Evolutionary conservation across 371 early-diverging fungal species (phyloP), one percentile per base, ranked within the genome.

Genomic region (Mucor saturninus): DNA sequence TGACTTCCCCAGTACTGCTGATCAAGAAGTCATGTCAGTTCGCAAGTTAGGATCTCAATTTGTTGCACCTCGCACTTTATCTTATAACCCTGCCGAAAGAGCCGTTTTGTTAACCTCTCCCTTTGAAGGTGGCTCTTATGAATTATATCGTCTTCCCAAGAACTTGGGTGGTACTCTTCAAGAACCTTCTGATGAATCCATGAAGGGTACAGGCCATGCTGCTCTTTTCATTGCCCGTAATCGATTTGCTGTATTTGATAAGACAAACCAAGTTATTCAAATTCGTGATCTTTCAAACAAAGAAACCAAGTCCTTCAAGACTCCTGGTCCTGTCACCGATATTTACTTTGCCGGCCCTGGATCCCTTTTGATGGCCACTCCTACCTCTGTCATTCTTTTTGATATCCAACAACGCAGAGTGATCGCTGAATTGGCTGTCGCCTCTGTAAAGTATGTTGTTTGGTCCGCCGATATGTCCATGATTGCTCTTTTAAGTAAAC

Each of bases 161-260:
- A 89, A 92, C 49, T 69, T 84, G 55, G 79, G 71, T 43, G 91
- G 91, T 11, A 90, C 88, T 39, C 73, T 83, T 1, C 83, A 87
- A 11, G 90, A 91, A 59, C 81, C 83, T 0, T 68, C 86, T 2
- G 82, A 80, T 42, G 88, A 91, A 26, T 75, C 85, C 14, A 91
- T 90, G 73, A 88, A 91, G 46, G 95, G 93, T 2, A 59, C 79
- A 0, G 97, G 95, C 1, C 80, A 87, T 31, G 83, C 93, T 28
- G 96, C 95, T 35, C 84, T 97, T 42, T 98, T 94, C 80, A 93
- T 95, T 62, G 95, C 95, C 15, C 92, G 98, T 62, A 97, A 96
- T 71, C 90, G 97, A 14, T 96, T 95, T 83, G 97, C 95, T 21
- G 95, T 95, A 5, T 83, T 97, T 56, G 95, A 97, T 73, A 92